A percentile compares a stretch with the other conserved stretches of the same genome.
These are phyloP conservation scores for Pyricularia pennisetigena DNA, from an alignment of 2,329 filamentous ascomycete species.

Conservation along the genomic window DNA sequence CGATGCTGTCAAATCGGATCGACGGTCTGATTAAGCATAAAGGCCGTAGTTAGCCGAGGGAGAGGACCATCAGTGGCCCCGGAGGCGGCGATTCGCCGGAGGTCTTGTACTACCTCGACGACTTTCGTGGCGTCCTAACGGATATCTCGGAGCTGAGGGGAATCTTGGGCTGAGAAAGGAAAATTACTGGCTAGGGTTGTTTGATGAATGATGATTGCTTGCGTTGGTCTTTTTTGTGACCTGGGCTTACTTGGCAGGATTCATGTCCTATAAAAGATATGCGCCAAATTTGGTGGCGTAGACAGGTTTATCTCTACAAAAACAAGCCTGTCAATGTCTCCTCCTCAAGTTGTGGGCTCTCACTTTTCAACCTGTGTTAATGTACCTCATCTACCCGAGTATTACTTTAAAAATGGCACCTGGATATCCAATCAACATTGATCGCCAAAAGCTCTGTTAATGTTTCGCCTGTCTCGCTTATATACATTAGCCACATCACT, in stretches of 20 bases:
- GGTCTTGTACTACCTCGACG: not conserved
- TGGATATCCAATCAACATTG: not conserved
- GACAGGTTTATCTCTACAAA: no score
- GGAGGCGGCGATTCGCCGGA: not conserved
- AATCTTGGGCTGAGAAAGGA: not conserved
- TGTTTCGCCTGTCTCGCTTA: not conserved
- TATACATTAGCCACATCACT: not conserved
- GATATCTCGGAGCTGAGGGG: not conserved
- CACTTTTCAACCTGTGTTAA: not conserved
- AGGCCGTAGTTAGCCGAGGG: constrained; percentile 22
- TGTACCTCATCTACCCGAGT: not conserved
- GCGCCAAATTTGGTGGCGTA: no score
- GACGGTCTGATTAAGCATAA: constrained; percentile 2
- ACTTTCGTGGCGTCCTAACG: not conserved
- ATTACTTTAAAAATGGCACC: not conserved
- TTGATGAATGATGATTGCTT: not conserved
- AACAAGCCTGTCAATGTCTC: no score
- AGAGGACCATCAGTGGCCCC: constrained; percentile 13
- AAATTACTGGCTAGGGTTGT: not conserved
- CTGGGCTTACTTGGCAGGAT: no score
- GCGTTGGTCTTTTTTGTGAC: not conserved
- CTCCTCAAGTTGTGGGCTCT: no score
- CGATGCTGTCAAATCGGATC: not conserved
- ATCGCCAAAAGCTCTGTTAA: not conserved
- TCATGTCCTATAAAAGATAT: no score